Evolutionary conservation across 106 monocot genomes (phyloP).

Genomic region (Narthecium ossifragum): DNA sequence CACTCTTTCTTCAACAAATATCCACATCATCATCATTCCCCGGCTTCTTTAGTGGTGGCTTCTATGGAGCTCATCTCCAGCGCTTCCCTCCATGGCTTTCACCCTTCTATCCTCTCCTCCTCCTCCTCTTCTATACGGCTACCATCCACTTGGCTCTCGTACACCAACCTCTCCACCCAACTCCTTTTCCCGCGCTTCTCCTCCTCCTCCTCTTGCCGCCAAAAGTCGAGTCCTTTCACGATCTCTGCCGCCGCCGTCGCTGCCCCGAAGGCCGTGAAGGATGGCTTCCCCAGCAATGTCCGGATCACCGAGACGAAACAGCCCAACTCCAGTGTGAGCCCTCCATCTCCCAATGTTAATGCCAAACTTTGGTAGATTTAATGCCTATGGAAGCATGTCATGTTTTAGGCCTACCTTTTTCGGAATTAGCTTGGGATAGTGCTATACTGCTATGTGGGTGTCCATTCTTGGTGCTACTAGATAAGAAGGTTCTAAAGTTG

Average conservation of each 20-base stretch:
- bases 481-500: background rate
- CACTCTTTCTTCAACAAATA: no score
- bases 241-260: constrained; percentile 36
- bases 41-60: no score
- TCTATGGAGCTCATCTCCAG: constrained; percentile 25
- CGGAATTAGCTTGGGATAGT: no score
- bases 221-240: background rate
- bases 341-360: background rate
- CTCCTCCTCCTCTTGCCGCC: constrained; percentile 6
- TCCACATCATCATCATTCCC: no score
- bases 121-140: background rate
- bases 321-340: constrained; percentile 69
- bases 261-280: constrained; percentile 21
- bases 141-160: background rate
- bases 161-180: background rate
- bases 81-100: background rate
- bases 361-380: background rate
- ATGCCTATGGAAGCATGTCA: no score
- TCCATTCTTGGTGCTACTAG: no score
- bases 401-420: no score
- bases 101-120: background rate
- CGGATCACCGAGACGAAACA: constrained; percentile 54
- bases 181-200: constrained; percentile 7
- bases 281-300: constrained; percentile 30
- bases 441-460: no score